Conservation (phyloP, 208 protist genomes). For the Acanthamoeba quina region DNA sequence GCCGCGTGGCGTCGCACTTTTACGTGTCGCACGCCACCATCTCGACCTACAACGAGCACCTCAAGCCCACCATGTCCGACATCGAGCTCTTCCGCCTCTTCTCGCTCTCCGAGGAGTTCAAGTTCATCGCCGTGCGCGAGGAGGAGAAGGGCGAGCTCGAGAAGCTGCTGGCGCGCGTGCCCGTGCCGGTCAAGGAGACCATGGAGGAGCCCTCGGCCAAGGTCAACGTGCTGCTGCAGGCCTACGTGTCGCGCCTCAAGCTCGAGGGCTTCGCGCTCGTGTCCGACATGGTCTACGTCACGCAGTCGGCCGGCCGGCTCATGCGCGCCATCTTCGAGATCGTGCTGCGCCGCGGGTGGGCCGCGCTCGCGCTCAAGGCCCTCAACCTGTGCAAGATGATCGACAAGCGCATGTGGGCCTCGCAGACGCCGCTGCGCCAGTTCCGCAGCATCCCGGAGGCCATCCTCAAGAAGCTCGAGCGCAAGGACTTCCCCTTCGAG, state of each 20-base stretch:
- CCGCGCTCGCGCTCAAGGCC: constrained; percentile 68
- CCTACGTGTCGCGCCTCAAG: constrained; percentile 94
- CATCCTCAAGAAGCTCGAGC: constrained; percentile 71
- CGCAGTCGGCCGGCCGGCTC: constrained; percentile 95
- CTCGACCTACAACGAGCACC: constrained; percentile 95
- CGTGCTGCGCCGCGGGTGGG: constrained; percentile 90
- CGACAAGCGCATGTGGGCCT: constrained; percentile 95
- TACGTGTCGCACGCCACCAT: constrained; percentile 97
- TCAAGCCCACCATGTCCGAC: constrained; percentile 93
- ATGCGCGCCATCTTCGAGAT: constrained; percentile 98
- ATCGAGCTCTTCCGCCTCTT: constrained; percentile 95
- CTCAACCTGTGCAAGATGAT: constrained; percentile 87
- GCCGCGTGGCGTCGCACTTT: constrained; percentile 97
- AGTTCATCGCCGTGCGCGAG: constrained; percentile 95
- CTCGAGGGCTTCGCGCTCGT: constrained; percentile 92
- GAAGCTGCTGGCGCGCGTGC: constrained; percentile 85
- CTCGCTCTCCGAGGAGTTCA: constrained; percentile 96
- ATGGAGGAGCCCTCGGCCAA: constrained; percentile 90
- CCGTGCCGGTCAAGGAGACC: constrained; percentile 75
- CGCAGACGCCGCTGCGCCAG: constrained; percentile 81
- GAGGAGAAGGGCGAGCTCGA: constrained; percentile 97
- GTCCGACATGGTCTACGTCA: constrained; percentile 96
- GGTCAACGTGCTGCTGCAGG: constrained; percentile 97
- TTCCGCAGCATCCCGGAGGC: constrained; percentile 64
- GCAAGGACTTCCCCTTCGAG: constrained; percentile 84